Percentiles rank a stretch among this genome's conserved stretches.
These are phyloP conservation scores for Nicotiana tomentosiformis DNA, from an alignment of 257 asterid genomes.

Conservation along the genomic window DNA sequence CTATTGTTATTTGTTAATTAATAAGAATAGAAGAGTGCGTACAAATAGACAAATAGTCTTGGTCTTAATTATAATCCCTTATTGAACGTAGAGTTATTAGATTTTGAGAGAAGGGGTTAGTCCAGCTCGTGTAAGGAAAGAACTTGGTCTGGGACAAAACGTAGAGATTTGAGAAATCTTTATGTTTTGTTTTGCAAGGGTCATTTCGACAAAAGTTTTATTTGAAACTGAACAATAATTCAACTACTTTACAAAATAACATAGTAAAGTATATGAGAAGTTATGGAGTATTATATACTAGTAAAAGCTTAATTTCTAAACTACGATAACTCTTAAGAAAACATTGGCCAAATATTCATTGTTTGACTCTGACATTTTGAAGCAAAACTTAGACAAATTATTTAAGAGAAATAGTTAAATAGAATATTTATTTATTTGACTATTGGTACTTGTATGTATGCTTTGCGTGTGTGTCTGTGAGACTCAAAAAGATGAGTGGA, in stretches of 20 bases:
- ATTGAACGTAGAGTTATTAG: neutral
- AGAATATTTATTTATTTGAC: slow-evolving; percentile 3
- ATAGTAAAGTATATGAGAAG: neutral
- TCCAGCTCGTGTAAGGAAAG: neutral
- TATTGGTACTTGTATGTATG: neutral
- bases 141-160: slow-evolving; percentile 4
- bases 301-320: neutral
- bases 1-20: no score
- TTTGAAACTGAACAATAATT: neutral
- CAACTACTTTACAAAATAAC: neutral
- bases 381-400: neutral
- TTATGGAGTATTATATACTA: neutral
- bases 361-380: neutral
- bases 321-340: neutral
- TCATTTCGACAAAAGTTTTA: neutral
- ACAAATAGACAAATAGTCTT: neutral
- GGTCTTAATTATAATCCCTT: neutral
- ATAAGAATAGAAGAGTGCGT: no score
- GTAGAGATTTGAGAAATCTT: slow-evolving; percentile 1
- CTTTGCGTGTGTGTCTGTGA: neutral
- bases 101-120: neutral
- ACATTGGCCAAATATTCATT: neutral
- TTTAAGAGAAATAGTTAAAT: neutral
- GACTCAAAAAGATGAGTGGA: neutral
- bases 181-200: neutral